Conservation (phyloP, 306 rosid species). For the Dryas drummondii region DNA sequence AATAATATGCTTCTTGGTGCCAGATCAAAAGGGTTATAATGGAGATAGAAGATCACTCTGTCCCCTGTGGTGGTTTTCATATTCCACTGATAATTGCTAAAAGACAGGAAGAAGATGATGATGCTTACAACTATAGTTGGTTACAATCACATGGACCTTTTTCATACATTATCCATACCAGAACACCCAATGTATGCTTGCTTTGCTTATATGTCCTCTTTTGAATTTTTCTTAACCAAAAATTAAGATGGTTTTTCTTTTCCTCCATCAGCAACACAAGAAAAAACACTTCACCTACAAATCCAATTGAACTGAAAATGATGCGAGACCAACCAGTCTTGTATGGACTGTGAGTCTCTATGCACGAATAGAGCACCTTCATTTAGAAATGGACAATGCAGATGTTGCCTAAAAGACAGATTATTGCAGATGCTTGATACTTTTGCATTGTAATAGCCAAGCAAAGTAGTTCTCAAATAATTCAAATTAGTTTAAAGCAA, state of each 20-base stretch:
- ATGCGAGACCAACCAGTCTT: neutral
- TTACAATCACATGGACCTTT: neutral
- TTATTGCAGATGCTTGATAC: neutral
- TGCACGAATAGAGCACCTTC: neutral
- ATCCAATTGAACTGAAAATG: neutral
- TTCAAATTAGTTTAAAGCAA: neutral
- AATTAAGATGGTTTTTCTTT: no score
- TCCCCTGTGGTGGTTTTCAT: neutral
- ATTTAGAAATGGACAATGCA: no score
- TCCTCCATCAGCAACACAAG: no score
- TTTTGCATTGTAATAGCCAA: neutral
- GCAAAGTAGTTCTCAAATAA: neutral
- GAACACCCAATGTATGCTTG: no score
- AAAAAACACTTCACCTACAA: neutral
- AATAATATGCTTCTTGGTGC: no score
- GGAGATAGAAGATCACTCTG: neutral
- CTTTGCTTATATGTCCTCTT: no score
- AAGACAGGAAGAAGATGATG: neutral
- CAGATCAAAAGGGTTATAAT: neutral
- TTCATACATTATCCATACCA: neutral
- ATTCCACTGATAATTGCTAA: constrained; percentile 3
- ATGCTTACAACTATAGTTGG: neutral
- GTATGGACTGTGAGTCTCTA: neutral
- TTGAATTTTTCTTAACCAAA: no score
- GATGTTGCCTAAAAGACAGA: no score